Conservation (phyloP, 108 stramenopile species). For the Craspedostauros australis region DNA sequence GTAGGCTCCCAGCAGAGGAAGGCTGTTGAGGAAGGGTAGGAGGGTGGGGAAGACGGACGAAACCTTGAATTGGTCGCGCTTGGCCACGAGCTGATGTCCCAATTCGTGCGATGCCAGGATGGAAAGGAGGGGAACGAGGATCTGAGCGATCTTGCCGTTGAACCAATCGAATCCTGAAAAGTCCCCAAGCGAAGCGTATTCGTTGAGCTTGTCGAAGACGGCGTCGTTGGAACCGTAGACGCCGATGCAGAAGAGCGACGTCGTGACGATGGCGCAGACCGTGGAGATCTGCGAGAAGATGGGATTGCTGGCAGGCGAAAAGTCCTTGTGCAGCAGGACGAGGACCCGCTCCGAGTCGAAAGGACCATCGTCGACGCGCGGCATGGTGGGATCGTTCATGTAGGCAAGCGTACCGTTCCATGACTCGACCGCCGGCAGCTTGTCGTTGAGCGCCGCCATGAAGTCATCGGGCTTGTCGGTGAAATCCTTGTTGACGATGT, state of each 20-base stretch:
- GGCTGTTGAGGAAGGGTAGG: constrained; percentile 35
- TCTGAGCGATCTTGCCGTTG: constrained; percentile 41
- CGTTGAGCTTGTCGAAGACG: constrained; percentile 31
- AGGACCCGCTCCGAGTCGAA: constrained; percentile 25
- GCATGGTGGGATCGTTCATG: constrained; percentile 27
- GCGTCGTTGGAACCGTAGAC: constrained; percentile 35
- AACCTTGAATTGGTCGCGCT: constrained; percentile 22
- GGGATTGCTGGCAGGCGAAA: constrained; percentile 11
- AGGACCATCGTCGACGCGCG: constrained; percentile 28
- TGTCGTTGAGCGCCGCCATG: constrained; percentile 31
- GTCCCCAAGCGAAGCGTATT: constrained; percentile 25
- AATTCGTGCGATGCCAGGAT: constrained; percentile 50
- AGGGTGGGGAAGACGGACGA: constrained; percentile 23
- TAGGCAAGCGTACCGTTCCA: constrained; percentile 15
- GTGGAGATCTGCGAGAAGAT: constrained; percentile 11
- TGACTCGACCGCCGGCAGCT: constrained; percentile 10
- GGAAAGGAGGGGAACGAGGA: constrained; percentile 32
- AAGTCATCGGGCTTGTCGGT: constrained; percentile 19
- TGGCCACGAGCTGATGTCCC: constrained; percentile 44
- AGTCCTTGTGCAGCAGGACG: constrained; percentile 36
- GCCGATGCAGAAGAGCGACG: constrained; percentile 36
- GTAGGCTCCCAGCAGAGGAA: constrained; percentile 49
- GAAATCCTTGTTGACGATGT: constrained; percentile 17
- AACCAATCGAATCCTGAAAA: constrained; percentile 40
- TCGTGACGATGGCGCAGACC: constrained; percentile 18